phyloP scores from a whole-genome alignment of 176 grass and related monocot genomes.

The Zizania latifolia region DNA sequence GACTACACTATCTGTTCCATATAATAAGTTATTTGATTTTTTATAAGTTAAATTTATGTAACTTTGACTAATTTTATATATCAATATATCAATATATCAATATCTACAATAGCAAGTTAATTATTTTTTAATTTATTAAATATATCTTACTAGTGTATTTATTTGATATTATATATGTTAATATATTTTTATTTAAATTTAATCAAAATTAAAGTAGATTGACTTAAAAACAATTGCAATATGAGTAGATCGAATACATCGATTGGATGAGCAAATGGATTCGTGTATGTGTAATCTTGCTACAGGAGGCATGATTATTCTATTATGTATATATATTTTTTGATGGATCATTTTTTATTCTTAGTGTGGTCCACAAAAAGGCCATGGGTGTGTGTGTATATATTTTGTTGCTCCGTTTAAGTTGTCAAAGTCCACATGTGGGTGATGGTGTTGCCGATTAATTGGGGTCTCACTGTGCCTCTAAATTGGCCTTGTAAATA shows the following conservation, averaged over 20 bases:
- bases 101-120: no score
- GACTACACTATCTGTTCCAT: no score
- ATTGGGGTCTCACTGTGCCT: neutral
- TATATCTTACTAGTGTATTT: no score
- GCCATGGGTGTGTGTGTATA: neutral
- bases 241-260: neutral
- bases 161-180: no score
- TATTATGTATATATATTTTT: neutral
- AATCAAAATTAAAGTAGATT: no score
- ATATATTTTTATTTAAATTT: no score
- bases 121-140: no score
- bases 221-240: no score
- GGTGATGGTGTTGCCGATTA: neutral
- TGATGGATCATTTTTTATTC: neutral
- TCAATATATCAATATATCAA: no score
- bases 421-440: neutral
- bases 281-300: neutral
- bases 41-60: no score
- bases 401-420: neutral
- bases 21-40: no score
- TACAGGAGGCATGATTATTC: neutral
- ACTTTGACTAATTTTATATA: no score
- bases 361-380: neutral
- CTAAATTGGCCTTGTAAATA: slow-evolving; percentile 10
- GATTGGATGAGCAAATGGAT: neutral